These are phyloP conservation scores for Yarrowia sp. DNA, from an alignment of 805 yeast genomes.

Conservation along the genomic window DNA sequence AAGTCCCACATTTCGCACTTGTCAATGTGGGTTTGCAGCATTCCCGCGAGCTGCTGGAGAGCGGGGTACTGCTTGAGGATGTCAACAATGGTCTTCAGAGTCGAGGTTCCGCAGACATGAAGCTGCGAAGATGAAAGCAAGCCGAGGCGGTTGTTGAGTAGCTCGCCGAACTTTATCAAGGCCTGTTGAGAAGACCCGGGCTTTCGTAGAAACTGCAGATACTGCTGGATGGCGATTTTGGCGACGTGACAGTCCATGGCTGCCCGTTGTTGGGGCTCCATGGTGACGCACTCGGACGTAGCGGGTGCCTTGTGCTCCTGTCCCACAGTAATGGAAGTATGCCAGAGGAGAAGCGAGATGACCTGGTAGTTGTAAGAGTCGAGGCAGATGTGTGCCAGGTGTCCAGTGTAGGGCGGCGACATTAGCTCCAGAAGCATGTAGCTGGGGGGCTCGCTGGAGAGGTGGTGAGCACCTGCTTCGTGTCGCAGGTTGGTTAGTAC, in stretches of 20 bases:
- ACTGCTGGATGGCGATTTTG: slow-evolving; percentile 20
- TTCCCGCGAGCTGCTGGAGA: background rate
- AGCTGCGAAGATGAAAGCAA: slow-evolving; percentile 8
- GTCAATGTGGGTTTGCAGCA: slow-evolving; percentile 4
- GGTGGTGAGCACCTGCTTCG: slow-evolving; percentile 4
- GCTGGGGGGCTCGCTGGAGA: slow-evolving; percentile 17
- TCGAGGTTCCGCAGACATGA: slow-evolving; percentile 1
- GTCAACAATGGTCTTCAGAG: background rate
- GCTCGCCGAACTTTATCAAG: slow-evolving; percentile 9
- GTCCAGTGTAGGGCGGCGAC: slow-evolving; percentile 11
- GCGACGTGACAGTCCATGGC: slow-evolving; percentile 18
- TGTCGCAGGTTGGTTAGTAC: slow-evolving; percentile 19
- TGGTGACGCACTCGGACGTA: slow-evolving; percentile 1
- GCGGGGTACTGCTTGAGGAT: slow-evolving; percentile 4
- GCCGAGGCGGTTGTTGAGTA: slow-evolving; percentile 15
- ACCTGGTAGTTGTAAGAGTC: slow-evolving; percentile 20
- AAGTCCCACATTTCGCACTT: slow-evolving; percentile 24
- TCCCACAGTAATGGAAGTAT: background rate
- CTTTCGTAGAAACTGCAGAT: background rate
- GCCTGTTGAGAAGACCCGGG: slow-evolving; percentile 15
- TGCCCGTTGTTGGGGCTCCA: slow-evolving; percentile 12
- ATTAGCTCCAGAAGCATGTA: slow-evolving; percentile 9
- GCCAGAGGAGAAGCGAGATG: slow-evolving; percentile 3
- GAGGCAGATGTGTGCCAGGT: slow-evolving; percentile 10
- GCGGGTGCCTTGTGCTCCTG: slow-evolving; percentile 12